Evolutionary conservation across 2,329 filamentous ascomycete species (phyloP).

Genomic region (Sordariomycetes sp.): DNA sequence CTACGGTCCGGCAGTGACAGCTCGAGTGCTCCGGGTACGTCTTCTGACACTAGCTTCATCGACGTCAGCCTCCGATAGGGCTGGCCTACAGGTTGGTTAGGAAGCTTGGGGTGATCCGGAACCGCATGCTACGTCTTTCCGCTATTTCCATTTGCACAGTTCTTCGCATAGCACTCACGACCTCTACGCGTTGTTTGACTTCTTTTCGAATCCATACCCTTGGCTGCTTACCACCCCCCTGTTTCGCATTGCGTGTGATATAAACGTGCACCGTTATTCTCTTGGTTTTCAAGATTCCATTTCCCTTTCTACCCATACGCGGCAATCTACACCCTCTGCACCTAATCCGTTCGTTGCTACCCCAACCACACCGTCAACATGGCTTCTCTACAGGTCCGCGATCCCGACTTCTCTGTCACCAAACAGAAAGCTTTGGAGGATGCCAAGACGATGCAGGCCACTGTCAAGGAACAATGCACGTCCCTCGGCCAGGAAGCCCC

Average conservation of each 20-base stretch:
- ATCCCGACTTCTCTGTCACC: conserved; percentile 31
- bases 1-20: not conserved
- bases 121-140: not conserved
- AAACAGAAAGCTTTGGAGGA: conserved; percentile 56
- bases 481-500: conserved; percentile 50
- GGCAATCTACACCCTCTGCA: not conserved
- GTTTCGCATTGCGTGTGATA: not conserved
- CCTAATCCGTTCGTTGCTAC: not conserved
- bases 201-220: not conserved
- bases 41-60: not conserved
- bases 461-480: conserved; percentile 51
- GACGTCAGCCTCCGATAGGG: not conserved
- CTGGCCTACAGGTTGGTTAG: not conserved
- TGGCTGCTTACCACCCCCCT: not conserved
- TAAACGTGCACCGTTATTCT: not conserved
- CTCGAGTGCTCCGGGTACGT: not conserved
- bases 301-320: not conserved
- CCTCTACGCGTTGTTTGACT: not conserved
- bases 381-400: conserved; percentile 30
- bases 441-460: conserved; percentile 58
- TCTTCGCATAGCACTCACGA: not conserved
- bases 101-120: not conserved
- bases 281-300: not conserved
- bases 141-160: not conserved
- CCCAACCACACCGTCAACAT: conserved; percentile 12